Evolutionary conservation across 768 basidiomycete genomes (phyloP).

Genomic region (Hemileccinum impolitum): DNA sequence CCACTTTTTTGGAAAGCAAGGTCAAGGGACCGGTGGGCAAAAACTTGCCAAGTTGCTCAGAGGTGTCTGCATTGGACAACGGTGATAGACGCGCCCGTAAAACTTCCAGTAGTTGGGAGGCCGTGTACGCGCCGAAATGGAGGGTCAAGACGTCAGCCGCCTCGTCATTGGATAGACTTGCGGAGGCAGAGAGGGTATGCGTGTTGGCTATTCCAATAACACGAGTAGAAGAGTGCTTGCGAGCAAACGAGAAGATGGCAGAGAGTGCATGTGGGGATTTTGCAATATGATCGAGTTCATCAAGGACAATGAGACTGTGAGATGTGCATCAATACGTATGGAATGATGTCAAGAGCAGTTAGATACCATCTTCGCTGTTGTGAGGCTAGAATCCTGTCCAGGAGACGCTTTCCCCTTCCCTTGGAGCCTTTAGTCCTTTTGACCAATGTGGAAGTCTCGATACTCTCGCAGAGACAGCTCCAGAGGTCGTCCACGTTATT

Average conservation of each 20-base stretch:
- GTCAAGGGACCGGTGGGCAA: slow-evolving; percentile 62
- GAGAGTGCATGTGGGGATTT: slow-evolving; percentile 55
- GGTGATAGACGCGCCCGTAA: slow-evolving; percentile 59
- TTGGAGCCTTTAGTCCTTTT: slow-evolving; percentile 38
- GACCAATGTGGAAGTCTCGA: slow-evolving; percentile 36
- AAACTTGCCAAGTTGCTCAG: slow-evolving; percentile 45
- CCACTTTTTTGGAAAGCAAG: slow-evolving; percentile 76
- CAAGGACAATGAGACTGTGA: slow-evolving; percentile 69
- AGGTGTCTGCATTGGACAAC: slow-evolving; percentile 37
- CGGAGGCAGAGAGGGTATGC: slow-evolving; percentile 70
- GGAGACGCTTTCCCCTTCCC: slow-evolving; percentile 44
- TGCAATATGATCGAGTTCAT: slow-evolving; percentile 83
- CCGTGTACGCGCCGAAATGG: slow-evolving; percentile 79
- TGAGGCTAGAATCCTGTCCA: slow-evolving; percentile 44
- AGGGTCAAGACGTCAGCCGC: slow-evolving; percentile 54
- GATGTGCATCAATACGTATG: slow-evolving; percentile 18
- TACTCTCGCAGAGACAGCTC: slow-evolving; percentile 60
- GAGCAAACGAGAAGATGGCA: slow-evolving; percentile 66
- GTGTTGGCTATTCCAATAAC: slow-evolving; percentile 87
- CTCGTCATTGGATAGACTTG: slow-evolving; percentile 34
- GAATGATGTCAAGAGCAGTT: background rate
- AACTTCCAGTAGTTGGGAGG: slow-evolving; percentile 66
- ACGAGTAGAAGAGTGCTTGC: slow-evolving; percentile 51
- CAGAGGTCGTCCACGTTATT: slow-evolving; percentile 65
- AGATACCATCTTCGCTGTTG: slow-evolving; percentile 56